Conservation (phyloP, 1,284 basidiomycete species). For the Cutaneotrichosporon mucoides region DNA sequence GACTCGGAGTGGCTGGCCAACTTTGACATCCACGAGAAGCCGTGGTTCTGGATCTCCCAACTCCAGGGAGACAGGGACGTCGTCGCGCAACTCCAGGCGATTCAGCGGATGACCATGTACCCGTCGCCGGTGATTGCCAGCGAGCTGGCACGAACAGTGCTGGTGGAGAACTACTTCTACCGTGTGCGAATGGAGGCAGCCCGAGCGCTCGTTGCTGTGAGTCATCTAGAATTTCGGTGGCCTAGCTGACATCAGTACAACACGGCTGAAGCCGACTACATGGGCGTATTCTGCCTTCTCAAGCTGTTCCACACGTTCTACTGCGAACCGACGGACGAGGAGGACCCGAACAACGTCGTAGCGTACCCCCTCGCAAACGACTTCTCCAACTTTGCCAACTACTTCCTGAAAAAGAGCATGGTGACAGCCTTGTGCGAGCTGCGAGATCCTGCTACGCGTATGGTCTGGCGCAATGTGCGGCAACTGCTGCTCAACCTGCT, state of each 20-base stretch:
- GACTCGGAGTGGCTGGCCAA: constrained; percentile 98
- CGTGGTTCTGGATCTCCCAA: constrained; percentile 99
- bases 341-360: constrained; percentile 74
- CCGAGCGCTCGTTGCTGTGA: constrained; percentile 72
- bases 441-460: constrained; percentile 30
- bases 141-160: constrained; percentile 81
- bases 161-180: constrained; percentile 95
- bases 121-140: constrained; percentile 88
- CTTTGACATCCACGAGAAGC: constrained; percentile 89
- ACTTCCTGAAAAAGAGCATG: constrained; percentile 76
- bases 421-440: constrained; percentile 36
- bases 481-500: constrained; percentile 87
- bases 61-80: constrained; percentile 94
- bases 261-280: constrained; percentile 41
- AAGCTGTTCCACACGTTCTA: constrained; percentile 86
- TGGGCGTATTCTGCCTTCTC: constrained; percentile 93
- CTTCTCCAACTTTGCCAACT: constrained; percentile 85
- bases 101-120: constrained; percentile 73
- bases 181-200: constrained; percentile 96
- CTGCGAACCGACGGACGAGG: constrained; percentile 80
- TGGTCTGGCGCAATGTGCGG: constrained; percentile 73
- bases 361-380: constrained; percentile 91
- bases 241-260: constrained; percentile 29
- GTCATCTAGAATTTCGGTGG: constrained; percentile 37
- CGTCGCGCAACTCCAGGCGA: constrained; percentile 93